Evolutionary conservation across 805 yeast species (phyloP), one percentile per base, ranked within the genome.

Genomic region (Candida arabinofermentans): DNA sequence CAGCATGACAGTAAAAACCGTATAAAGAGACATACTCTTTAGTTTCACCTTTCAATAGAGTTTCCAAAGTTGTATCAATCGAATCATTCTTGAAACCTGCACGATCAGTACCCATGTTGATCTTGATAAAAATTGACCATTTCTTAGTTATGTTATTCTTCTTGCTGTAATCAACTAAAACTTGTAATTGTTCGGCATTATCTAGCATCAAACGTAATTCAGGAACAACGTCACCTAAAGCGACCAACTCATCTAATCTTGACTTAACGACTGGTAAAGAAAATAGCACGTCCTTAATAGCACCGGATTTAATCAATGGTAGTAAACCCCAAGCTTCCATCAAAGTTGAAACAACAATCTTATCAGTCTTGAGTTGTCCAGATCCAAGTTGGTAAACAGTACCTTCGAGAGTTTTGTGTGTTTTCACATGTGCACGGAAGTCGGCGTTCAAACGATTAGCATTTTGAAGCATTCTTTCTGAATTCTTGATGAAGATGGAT

Each of bases 1-100:
- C 95, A 1, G 88, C 86, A 63, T 86, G 93, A 30, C 85, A 80
- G 59, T 86, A 86, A 51, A 85, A 76, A 0, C 95, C 95, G 52
- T 67, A 77, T 13, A 84, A 44, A 8, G 71, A 65, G 9, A 81
- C 67, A 30, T 59, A 48, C 1, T 64, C 51, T 12, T 56, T 49
- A 3, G 56, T 48, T 5, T 48, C 49, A 8, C 44, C 27, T 3
- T 47, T 38, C 12, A 71, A 47, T 14, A 59, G 55, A 26, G 59
- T 49, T 7, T 48, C 33, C 14, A 82, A 49, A 4, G 74, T 52
- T 1, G 57, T 44, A 0, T 55, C 45, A n/a, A 81, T 56, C 22
- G 59, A 64, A 1, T 58, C 61, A 12, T 41, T 39, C 4, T 18
- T 24, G 14, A 62, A 54, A 8, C 95, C 95, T 3, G 93, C 93